A percentile compares a stretch with the other conserved stretches of the same genome.
Evolutionary conservation across 805 yeast species (phyloP).

Genomic region (Candida ficus): DNA sequence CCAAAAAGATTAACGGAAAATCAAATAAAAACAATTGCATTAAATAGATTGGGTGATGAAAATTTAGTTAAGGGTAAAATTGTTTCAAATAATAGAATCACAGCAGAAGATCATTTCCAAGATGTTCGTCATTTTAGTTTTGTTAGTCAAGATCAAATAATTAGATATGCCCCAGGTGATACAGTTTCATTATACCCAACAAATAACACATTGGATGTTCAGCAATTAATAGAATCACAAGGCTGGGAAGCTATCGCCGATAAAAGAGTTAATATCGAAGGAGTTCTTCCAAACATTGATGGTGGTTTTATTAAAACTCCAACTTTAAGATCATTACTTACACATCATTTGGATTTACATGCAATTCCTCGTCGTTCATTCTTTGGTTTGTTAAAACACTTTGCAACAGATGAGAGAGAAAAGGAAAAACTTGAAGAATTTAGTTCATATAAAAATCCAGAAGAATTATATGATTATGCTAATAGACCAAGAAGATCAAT

Average conservation of each 20-base stretch:
- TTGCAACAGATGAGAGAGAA: constrained; percentile 71
- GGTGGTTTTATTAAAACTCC: constrained; percentile 59
- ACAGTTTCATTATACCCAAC: constrained; percentile 71
- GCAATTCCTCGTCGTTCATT: constrained; percentile 83
- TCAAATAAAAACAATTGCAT: constrained; percentile 25
- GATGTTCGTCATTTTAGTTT: constrained; percentile 65
- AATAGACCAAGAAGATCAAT: constrained; percentile 87
- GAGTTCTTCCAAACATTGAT: constrained; percentile 28
- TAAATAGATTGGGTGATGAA: constrained; percentile 24
- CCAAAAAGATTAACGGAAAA: constrained; percentile 28
- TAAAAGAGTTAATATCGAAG: constrained; percentile 34
- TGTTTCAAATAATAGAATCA: constrained; percentile 51
- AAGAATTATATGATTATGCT: constrained; percentile 87
- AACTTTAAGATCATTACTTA: constrained; percentile 68
- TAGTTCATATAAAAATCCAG: constrained; percentile 62
- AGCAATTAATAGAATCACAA: constrained; percentile 60
- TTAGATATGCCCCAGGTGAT: constrained; percentile 70
- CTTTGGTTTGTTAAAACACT: constrained; percentile 69
- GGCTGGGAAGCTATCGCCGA: constrained; percentile 75
- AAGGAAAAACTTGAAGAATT: constrained; percentile 73
- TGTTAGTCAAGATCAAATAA: constrained; percentile 7
- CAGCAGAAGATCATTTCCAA: constrained; percentile 74
- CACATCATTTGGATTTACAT: constrained; percentile 76
- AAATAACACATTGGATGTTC: constrained; percentile 61
- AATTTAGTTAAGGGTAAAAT: constrained; percentile 40